A percentile compares a stretch with the other conserved stretches of the same genome.
Evolutionary conservation across 345 rosid species (phyloP).

Genomic region (Ricinus communis): DNA sequence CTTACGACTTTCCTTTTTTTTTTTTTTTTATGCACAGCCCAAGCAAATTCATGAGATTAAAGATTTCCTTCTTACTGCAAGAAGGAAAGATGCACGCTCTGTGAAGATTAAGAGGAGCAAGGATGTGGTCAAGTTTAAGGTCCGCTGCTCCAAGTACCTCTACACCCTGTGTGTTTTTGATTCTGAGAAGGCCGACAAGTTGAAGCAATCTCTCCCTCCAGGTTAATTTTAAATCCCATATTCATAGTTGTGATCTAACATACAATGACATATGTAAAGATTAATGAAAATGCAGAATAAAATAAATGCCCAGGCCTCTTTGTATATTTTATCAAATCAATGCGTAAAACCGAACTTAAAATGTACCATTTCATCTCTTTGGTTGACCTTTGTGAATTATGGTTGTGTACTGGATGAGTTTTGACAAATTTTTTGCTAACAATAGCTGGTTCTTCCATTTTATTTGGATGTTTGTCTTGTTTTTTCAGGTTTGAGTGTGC

Average conservation of each 20-base stretch:
- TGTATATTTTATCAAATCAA: no score
- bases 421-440: no score
- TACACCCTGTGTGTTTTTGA: slow-evolving; percentile 88
- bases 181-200: slow-evolving; percentile 86
- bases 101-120: slow-evolving; percentile 89
- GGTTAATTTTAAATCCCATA: slow-evolving; percentile 41
- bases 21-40: slow-evolving; percentile 45
- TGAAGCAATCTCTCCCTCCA: slow-evolving; percentile 97
- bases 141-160: slow-evolving; percentile 85
- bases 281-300: no score
- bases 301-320: no score
- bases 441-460: no score
- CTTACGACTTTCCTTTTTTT: no score
- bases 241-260: no score
- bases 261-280: no score
- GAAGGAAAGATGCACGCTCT: slow-evolving; percentile 90
- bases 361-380: no score
- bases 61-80: slow-evolving; percentile 93
- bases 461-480: neutral
- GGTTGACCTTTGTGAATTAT: no score
- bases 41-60: slow-evolving; percentile 93
- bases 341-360: no score
- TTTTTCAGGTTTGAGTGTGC: slow-evolving; percentile 77
- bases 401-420: no score
- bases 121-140: slow-evolving; percentile 88